Evolutionary conservation across 495 filamentous ascomycete genomes (phyloP).

Genomic region (Tuber melanosporum): DNA sequence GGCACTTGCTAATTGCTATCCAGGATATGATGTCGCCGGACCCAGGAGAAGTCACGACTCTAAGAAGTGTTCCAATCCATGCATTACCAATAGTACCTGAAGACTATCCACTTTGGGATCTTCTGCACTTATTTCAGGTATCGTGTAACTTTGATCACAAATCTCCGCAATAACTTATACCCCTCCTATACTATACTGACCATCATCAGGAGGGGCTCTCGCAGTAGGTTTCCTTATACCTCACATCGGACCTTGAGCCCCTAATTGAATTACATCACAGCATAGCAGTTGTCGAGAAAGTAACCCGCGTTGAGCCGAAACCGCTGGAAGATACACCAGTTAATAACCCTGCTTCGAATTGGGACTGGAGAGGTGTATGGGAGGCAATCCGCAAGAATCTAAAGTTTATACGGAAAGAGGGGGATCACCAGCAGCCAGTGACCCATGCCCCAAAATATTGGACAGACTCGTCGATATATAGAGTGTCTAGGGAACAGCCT

Average conservation of each 20-base stretch:
- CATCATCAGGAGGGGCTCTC: constrained; percentile 21
- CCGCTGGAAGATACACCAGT: neutral
- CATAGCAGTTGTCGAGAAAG: constrained; percentile 32
- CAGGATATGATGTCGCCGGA: constrained; percentile 33
- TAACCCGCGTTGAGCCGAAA: neutral
- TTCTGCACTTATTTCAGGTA: constrained; percentile 31
- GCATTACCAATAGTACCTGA: constrained; percentile 22
- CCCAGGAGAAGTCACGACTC: constrained; percentile 27
- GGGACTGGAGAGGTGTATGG: neutral
- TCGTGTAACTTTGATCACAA: neutral
- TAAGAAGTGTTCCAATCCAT: constrained; percentile 28
- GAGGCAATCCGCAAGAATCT: neutral
- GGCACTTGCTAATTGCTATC: neutral
- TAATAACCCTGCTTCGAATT: neutral
- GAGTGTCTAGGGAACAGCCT: constrained; percentile 16
- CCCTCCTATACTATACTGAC: neutral
- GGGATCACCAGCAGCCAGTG: neutral
- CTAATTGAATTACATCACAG: constrained; percentile 10
- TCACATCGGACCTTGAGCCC: neutral
- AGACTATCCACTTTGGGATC: constrained; percentile 34
- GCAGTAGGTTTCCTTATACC: constrained; percentile 18
- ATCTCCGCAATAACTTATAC: neutral
- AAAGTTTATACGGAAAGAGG: neutral
- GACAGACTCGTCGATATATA: constrained; percentile 21
- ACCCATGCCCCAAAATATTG: constrained; percentile 24